Percentiles rank a stretch among this genome's conserved stretches.
phyloP scores from a whole-genome alignment of 495 filamentous ascomycete genomes.

The Podospora bellae-mahoneyi region DNA sequence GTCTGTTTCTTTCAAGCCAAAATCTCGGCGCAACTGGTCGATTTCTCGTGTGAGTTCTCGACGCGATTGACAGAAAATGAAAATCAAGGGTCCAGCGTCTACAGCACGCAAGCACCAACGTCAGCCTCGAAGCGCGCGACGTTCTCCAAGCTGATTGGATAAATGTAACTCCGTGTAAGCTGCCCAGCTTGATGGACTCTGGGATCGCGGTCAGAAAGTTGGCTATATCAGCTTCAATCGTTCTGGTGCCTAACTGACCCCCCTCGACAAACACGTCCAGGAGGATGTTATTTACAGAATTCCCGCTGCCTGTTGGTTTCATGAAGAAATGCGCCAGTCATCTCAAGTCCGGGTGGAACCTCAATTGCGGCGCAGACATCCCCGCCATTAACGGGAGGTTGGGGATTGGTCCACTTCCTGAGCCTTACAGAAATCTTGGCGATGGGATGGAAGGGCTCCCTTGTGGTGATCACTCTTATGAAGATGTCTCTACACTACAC shows the following conservation, averaged over 20 bases:
- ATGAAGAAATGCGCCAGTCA: background rate
- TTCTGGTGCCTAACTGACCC: background rate
- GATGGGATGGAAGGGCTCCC: constrained; percentile 8
- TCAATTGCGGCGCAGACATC: background rate
- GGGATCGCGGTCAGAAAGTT: background rate
- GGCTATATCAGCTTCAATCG: background rate
- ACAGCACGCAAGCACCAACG: background rate
- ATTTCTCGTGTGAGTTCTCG: background rate
- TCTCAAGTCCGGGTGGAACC: background rate
- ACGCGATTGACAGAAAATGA: background rate
- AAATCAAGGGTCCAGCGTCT: background rate
- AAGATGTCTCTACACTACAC: background rate
- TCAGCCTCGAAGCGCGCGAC: background rate
- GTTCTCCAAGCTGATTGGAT: background rate
- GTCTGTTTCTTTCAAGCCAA: background rate
- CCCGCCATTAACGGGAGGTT: constrained; percentile 16
- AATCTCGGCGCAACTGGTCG: background rate
- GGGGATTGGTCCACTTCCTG: constrained; percentile 17
- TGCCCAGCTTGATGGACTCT: background rate
- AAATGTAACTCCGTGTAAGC: background rate
- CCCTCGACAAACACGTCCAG: background rate
- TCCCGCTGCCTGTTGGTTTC: background rate
- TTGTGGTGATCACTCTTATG: background rate
- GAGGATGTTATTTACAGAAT: background rate
- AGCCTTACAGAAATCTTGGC: constrained; percentile 14